A percentile compares a stretch with the other conserved stretches of the same genome.
Conservation (phyloP, 2,329 filamentous ascomycete species). For the Trichoderma sp. region DNA sequence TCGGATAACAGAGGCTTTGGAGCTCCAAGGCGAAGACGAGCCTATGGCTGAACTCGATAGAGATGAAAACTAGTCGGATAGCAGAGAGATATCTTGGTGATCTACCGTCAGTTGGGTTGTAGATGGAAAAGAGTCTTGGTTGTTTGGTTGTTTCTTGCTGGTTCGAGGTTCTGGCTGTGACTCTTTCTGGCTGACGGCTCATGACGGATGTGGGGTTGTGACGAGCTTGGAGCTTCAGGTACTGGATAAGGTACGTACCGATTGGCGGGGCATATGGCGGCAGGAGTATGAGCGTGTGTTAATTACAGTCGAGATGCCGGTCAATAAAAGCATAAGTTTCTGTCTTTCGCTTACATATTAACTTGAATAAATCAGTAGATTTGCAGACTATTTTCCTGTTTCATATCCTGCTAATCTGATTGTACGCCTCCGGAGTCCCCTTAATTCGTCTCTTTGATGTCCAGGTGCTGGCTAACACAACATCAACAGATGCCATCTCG, state of each 20-base stretch:
- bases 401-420: no score
- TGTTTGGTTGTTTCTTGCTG: background rate
- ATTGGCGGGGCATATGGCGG: background rate
- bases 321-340: no score
- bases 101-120: background rate
- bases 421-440: no score
- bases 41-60: background rate
- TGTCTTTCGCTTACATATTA: no score
- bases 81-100: background rate
- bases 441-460: no score
- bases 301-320: no score
- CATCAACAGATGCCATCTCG: slow-evolving; percentile 2
- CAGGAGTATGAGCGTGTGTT: background rate
- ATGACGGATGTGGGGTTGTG: slow-evolving; percentile 23
- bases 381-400: no score
- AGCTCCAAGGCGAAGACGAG: background rate
- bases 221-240: background rate
- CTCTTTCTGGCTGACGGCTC: background rate
- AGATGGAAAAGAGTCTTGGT: background rate
- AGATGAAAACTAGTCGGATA: background rate
- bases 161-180: background rate
- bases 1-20: no score
- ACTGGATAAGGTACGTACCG: background rate
- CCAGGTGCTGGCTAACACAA: no score
- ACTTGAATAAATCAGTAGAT: no score